These are phyloP conservation scores for Rhynchosporium agropyri DNA, from an alignment of 2,329 filamentous ascomycete species.

Conservation along the genomic window DNA sequence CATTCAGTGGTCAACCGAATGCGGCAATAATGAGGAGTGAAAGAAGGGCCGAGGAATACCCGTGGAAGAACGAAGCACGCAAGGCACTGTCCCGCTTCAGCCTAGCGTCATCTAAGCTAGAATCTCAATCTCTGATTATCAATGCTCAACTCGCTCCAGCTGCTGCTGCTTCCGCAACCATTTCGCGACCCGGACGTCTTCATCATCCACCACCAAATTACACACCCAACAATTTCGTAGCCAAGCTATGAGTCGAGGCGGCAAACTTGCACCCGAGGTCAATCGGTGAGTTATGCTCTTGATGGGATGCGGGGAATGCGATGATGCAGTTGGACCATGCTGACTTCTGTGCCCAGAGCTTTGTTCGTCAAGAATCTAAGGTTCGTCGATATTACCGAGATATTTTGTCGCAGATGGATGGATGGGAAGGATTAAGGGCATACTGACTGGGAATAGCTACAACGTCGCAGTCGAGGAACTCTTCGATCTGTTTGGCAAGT, in stretches of 20 bases:
- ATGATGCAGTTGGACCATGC: conserved; percentile 19
- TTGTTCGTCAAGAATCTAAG: conserved; percentile 99
- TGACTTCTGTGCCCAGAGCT: conserved; percentile 64
- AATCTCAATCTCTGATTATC: conserved; percentile 22
- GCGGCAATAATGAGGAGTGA: too few relatives aligned
- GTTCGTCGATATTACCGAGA: conserved; percentile 52
- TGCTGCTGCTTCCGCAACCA: conserved; percentile 16
- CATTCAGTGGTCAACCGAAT: too few relatives aligned
- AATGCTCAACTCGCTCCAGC: conserved; percentile 7
- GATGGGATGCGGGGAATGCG: conserved; percentile 16
- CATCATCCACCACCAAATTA: conserved; percentile 24
- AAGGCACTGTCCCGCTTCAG: neutral
- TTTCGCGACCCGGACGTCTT: conserved; percentile 16
- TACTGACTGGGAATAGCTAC: conserved; percentile 65
- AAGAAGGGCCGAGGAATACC: conserved; percentile 5
- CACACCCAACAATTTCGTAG: conserved; percentile 34
- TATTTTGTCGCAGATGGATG: conserved; percentile 21
- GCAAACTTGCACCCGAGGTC: conserved; percentile 98
- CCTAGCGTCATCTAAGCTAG: neutral
- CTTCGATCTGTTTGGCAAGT: conserved; percentile 98
- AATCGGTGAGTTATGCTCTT: conserved; percentile 71
- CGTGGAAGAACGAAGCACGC: neutral
- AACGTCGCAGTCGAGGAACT: conserved; percentile 98
- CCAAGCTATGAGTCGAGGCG: conserved; percentile 91
- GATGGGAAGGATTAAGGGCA: conserved; percentile 54